Evolutionary conservation across 306 rosid species (phyloP).

Genomic region (Cicer judaicum): DNA sequence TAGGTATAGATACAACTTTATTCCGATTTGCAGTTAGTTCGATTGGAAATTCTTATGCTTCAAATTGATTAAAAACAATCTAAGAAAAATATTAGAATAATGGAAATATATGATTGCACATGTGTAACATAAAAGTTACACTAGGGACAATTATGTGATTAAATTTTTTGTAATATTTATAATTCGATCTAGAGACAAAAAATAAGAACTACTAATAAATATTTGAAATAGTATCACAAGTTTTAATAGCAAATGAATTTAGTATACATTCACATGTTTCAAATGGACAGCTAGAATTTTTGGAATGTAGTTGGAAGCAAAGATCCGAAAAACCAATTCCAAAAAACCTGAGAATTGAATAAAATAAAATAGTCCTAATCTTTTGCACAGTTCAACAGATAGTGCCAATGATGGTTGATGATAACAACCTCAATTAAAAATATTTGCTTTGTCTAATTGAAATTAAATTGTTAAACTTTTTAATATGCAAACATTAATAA

Average conservation of each 20-base stretch:
- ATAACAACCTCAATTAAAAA: background rate
- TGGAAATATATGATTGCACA: background rate
- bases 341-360: conserved; percentile 43
- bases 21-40: background rate
- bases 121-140: background rate
- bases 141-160: no score
- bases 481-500: background rate
- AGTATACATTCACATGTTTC: conserved; percentile 5
- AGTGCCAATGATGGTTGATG: background rate
- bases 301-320: conserved; percentile 54
- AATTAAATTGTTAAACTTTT: background rate
- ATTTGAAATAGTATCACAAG: background rate
- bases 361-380: background rate
- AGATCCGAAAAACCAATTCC: conserved; percentile 52
- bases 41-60: background rate
- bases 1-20: no score
- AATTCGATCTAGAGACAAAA: background rate
- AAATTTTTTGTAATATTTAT: no score
- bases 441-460: conserved; percentile 2
- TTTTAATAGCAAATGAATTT: background rate
- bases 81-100: background rate
- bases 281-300: conserved; percentile 49
- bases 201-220: background rate
- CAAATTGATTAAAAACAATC: background rate
- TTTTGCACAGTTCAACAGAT: conserved; percentile 18